Percentiles rank a stretch among this genome's conserved stretches.
Conservation (phyloP, 495 filamentous ascomycete species). For the Lophium mytilinum region DNA sequence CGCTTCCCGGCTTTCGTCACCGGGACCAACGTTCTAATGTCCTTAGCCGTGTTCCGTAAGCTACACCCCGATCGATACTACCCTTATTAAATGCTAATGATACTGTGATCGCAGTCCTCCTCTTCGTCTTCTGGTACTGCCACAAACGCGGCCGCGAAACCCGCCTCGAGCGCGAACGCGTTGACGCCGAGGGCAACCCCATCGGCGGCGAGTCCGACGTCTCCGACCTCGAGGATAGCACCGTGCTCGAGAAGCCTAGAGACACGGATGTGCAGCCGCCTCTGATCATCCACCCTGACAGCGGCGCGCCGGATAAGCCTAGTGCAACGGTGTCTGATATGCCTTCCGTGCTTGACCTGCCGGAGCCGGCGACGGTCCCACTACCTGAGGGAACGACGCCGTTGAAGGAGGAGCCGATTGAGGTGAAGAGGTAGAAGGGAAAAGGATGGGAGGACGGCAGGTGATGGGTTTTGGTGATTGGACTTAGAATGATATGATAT, state of each 20-base stretch:
- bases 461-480: background rate
- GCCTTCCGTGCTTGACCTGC: constrained; percentile 21
- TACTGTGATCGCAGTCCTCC: constrained; percentile 51
- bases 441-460: background rate
- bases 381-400: constrained; percentile 7
- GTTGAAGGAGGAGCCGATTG: constrained; percentile 6
- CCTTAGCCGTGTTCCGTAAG: constrained; percentile 74
- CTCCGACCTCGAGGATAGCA: constrained; percentile 13
- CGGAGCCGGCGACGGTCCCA: constrained; percentile 20
- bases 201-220: constrained; percentile 5
- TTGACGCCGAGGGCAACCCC: constrained; percentile 11
- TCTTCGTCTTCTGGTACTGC: constrained; percentile 95
- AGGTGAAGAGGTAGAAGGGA: background rate
- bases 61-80: constrained; percentile 11
- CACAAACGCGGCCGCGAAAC: constrained; percentile 86
- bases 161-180: constrained; percentile 60
- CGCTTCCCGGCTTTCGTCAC: constrained; percentile 79
- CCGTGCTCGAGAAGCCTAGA: background rate
- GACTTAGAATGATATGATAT: too few relatives aligned
- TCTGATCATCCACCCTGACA: constrained; percentile 16
- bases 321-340: constrained; percentile 17
- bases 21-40: constrained; percentile 78
- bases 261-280: constrained; percentile 11
- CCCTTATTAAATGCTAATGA: background rate
- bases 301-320: constrained; percentile 15